phyloP scores from a whole-genome alignment of 1,284 basidiomycete species.

The Ustilago trichophora region DNA sequence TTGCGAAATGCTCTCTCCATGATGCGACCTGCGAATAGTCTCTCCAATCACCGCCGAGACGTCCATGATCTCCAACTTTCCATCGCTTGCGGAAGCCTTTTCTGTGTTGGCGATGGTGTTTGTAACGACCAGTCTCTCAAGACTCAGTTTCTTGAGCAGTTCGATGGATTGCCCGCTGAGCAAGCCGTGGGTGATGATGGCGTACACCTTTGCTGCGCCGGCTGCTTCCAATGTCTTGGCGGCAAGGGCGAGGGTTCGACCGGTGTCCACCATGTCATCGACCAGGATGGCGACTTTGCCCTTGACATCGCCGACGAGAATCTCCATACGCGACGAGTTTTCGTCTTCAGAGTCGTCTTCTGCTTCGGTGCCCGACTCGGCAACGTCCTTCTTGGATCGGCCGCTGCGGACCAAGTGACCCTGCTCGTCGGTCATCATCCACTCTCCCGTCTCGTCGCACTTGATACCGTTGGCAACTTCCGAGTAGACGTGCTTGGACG shows the following conservation, averaged over 20 bases:
- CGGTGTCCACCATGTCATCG: slow-evolving; percentile 98
- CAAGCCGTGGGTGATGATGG: slow-evolving; percentile 89
- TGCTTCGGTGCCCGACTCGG: slow-evolving; percentile 16
- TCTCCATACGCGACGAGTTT: slow-evolving; percentile 76
- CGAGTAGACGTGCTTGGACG: slow-evolving; percentile 36
- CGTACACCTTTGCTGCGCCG: slow-evolving; percentile 87
- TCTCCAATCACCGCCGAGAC: slow-evolving; percentile 91
- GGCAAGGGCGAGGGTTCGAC: slow-evolving; percentile 84
- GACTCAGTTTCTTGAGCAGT: slow-evolving; percentile 78
- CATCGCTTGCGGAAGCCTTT: slow-evolving; percentile 69
- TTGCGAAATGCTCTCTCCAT: slow-evolving; percentile 76
- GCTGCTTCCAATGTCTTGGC: slow-evolving; percentile 84
- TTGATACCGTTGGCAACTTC: slow-evolving; percentile 66
- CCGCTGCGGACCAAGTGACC: slow-evolving; percentile 57
- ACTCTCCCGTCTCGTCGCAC: slow-evolving; percentile 67
- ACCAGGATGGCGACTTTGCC: slow-evolving; percentile 90
- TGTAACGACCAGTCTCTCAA: slow-evolving; percentile 87
- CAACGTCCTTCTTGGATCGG: slow-evolving; percentile 24
- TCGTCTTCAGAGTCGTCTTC: slow-evolving; percentile 65
- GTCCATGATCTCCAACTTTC: slow-evolving; percentile 75
- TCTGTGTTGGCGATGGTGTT: slow-evolving; percentile 77
- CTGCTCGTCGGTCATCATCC: slow-evolving; percentile 63
- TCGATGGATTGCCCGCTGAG: slow-evolving; percentile 85
- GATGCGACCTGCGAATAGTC: slow-evolving; percentile 94
- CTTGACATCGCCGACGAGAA: slow-evolving; percentile 94